Percentiles rank a stretch among this genome's conserved stretches.
These are phyloP conservation scores for Populus tomentosa DNA, from an alignment of 441 rosid species.

Conservation along the genomic window DNA sequence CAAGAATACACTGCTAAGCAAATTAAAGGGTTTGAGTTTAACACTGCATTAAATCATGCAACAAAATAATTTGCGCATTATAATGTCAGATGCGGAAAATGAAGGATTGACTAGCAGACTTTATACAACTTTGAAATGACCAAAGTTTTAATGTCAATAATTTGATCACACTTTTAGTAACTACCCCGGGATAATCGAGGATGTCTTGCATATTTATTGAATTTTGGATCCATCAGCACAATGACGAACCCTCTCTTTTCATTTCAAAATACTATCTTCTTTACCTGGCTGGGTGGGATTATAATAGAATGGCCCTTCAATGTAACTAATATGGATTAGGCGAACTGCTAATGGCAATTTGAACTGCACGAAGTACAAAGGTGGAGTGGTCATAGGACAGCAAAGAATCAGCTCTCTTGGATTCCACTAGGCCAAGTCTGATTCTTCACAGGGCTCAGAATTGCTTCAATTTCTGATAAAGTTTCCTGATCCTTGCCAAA, in stretches of 20 bases:
- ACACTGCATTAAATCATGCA: background rate
- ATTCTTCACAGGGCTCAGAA: slow-evolving; percentile 78
- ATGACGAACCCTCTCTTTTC: background rate
- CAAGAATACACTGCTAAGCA: background rate
- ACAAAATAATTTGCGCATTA: background rate
- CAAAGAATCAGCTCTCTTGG: slow-evolving; percentile 30
- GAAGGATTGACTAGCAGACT: background rate
- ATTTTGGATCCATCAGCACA: background rate
- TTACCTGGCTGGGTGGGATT: background rate
- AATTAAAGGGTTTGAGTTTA: background rate
- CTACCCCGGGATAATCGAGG: background rate
- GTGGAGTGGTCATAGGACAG: background rate
- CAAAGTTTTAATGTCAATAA: background rate
- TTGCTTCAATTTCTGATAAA: slow-evolving; percentile 54
- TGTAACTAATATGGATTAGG: background rate
- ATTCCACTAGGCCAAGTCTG: slow-evolving; percentile 92
- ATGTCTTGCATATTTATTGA: slow-evolving; percentile 2
- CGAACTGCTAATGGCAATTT: background rate
- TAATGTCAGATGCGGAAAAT: background rate
- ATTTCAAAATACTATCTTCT: background rate
- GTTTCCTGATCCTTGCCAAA: slow-evolving; percentile 58
- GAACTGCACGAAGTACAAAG: background rate
- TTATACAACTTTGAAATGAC: background rate
- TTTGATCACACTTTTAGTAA: background rate
- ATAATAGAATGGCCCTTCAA: no score